Base-by-base conservation (phyloP, 164 flowering plant species). In the Vitis labrusca region DNA sequence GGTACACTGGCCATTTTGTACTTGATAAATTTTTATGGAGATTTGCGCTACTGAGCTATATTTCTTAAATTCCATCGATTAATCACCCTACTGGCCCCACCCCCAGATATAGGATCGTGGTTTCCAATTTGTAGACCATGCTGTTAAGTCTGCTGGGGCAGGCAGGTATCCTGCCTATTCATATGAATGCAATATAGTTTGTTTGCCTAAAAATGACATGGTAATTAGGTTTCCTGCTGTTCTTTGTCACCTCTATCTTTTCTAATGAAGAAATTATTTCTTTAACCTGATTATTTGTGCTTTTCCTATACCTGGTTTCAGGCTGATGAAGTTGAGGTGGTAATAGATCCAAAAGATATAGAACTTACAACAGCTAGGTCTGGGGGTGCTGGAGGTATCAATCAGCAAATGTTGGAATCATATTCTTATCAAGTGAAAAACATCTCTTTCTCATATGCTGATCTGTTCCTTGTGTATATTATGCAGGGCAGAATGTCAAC, bases 321-420 rank as follows among this genome's bases (percentile, higher is more conserved):
- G 98, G 97, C 83, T 74, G 97, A 91, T 84, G 98, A 93, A 83
- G 93, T 95, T 77, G 99, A 95, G 66, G 89, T 93, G 72, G 97
- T 73, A 49, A 95, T 95, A 76, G 97, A 93, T 81, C 97, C 98
- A 44, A 91, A 95, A 79, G 99, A 95, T 30, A 90, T 93, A 71
- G 98, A 93, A 78, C 94, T 95, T 65, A 88, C 97, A 57, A 95
- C 98, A 9, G 94, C 99, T 58, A 87, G 99, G 64, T 89, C 99
- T 66, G 98, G 98, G 44, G 99, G 99, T 71, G 99, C 99, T 81
- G 99, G 99, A 90, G 98, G 99, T 95, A 89, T 64, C 60, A 29
- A 57, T 49, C 50, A 30, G 12, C 16, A 63, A 50, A 51, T 44
- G 55, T 15, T 61, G 57, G 60, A 15, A 57, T 58, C 29, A 50